Percentiles rank a stretch among this genome's conserved stretches.
phyloP scores from a whole-genome alignment of 1,284 basidiomycete species.

The Pseudozyma sp. region DNA sequence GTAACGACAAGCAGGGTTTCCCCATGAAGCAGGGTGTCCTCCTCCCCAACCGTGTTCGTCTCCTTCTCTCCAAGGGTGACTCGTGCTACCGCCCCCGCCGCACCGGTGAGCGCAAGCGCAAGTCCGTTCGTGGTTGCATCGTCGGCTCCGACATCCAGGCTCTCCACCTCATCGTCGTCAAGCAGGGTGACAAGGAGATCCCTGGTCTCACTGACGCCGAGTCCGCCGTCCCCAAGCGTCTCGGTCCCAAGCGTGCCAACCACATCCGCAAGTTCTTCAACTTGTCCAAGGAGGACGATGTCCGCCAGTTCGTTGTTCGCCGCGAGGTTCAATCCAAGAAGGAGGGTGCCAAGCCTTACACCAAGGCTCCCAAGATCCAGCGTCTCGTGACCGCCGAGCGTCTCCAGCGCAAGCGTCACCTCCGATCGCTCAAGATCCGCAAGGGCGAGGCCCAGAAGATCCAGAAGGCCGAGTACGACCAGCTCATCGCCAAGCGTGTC shows the following conservation, averaged over 20 bases:
- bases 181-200: conserved; percentile 93
- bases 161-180: conserved; percentile 92
- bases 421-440: conserved; percentile 88
- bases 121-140: conserved; percentile 96
- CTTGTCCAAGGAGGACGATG: conserved; percentile 96
- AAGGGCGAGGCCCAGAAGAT: conserved; percentile 91
- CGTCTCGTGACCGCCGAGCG: conserved; percentile 85
- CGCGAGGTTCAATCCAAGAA: conserved; percentile 95
- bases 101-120: conserved; percentile 95
- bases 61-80: conserved; percentile 94
- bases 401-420: conserved; percentile 95
- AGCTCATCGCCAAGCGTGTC: conserved; percentile 86
- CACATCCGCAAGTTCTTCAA: conserved; percentile 97
- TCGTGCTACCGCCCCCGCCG: conserved; percentile 96
- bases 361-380: conserved; percentile 88
- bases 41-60: conserved; percentile 89
- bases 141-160: conserved; percentile 96
- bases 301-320: conserved; percentile 87
- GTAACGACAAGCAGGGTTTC: conserved; percentile 87
- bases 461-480: conserved; percentile 84
- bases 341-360: conserved; percentile 92
- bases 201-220: conserved; percentile 86
- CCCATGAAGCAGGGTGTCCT: conserved; percentile 99
- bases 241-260: conserved; percentile 81
- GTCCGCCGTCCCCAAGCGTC: conserved; percentile 89